Evolutionary conservation across 2,329 filamentous ascomycete species (phyloP), one percentile per base, ranked within the genome.

Genomic region (Tolypocladium endophyticum): DNA sequence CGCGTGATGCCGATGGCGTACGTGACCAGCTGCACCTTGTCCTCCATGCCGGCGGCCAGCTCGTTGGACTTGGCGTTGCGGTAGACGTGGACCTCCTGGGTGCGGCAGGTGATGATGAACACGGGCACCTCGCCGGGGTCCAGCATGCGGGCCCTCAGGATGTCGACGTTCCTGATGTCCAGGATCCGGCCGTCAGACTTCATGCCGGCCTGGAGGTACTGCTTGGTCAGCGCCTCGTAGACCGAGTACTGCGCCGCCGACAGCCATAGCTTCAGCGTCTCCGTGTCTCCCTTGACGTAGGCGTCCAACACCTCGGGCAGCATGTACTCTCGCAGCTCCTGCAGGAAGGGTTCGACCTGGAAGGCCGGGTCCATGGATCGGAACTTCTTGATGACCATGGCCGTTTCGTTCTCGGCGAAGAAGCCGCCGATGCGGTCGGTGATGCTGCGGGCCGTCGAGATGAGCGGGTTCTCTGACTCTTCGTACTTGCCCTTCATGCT

Each of bases 321-420:
- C 59, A 99, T 97, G 75, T 97, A 99, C 76, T 97, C 93, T 73
- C 94, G 89, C 76, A 99, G 89, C 69, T 99, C 94, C 65, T 90
- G 88, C 57, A 97, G 77, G 80, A 97, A 99, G 0, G 92, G 89
- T 74, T 99, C 94, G 66, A 96, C 84, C 72, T 97, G 91, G 81
- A 99, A 99, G 65, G 82, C 83, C 6, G 94, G 93, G 68, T 99
- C 94, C 85, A 97, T 97, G 68, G 92, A 85, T 55, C 93, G 87
- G 81, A 99, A 96, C 74, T 93, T 96, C 79, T 97, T 97, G 78
- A 97, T 96, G 41, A 99, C 94, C 83, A 88, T 88, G 36, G 94
- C 94, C 0, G 92, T 97, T 78, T 99, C 94, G 73, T 97, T 99
- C 75, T 99, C 94, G 63, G 94, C 94, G 66, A 99, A 99, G 78